Conservation (phyloP, 2,329 filamentous ascomycete species). For the Penicillium hesseltinei region DNA sequence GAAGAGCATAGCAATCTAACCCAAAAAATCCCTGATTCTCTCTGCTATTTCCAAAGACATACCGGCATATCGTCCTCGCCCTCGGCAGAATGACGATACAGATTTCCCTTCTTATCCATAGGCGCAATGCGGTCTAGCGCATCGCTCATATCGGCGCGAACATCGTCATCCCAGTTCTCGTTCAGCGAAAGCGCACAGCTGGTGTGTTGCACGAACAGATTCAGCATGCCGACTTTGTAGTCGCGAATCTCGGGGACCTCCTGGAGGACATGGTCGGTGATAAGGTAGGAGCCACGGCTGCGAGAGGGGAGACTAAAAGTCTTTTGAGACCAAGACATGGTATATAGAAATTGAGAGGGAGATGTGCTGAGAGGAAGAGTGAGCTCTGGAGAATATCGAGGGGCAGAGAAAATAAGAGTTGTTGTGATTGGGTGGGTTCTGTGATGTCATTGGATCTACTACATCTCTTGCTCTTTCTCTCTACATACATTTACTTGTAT, state of each 20-base stretch:
- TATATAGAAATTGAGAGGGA: constrained; percentile 10
- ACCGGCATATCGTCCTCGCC: constrained; percentile 93
- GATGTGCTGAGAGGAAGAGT: constrained; percentile 22
- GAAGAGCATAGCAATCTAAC: not conserved
- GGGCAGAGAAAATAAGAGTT: constrained; percentile 42
- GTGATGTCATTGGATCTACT: constrained; percentile 37
- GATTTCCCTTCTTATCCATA: constrained; percentile 68
- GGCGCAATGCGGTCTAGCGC: constrained; percentile 87
- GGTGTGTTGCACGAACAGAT: constrained; percentile 95
- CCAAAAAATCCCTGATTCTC: not conserved
- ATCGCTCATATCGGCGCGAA: constrained; percentile 91
- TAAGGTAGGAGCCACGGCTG: constrained; percentile 81
- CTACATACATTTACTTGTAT: too few relatives aligned
- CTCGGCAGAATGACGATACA: constrained; percentile 87
- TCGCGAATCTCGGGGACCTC: constrained; percentile 74
- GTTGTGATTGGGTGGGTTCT: constrained; percentile 47
- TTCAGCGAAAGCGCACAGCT: constrained; percentile 87
- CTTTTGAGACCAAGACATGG: constrained; percentile 77
- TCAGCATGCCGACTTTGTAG: constrained; percentile 82
- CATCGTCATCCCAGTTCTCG: constrained; percentile 84
- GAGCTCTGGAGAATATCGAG: not conserved
- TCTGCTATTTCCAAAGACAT: constrained; percentile 28
- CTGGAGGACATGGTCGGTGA: constrained; percentile 71
- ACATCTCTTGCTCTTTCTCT: not conserved
- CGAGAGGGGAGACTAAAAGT: constrained; percentile 73